Evolutionary conservation across 2,329 filamentous ascomycete species (phyloP), one percentile per base, ranked within the genome.

Genomic region (Venturia oleaginea): DNA sequence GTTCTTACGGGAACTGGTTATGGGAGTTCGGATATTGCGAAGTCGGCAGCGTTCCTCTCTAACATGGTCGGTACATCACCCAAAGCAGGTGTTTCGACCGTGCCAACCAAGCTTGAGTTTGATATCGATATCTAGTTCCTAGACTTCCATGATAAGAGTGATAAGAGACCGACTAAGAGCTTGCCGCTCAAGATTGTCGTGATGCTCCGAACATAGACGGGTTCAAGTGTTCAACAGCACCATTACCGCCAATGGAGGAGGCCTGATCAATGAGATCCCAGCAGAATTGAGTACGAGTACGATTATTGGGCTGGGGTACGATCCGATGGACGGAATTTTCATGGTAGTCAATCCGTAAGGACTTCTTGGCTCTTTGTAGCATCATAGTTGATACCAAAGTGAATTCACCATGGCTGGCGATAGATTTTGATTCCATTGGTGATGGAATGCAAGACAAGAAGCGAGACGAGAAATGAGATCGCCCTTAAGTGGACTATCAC

Each of bases 131-230:
- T 62, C 11, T 27, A 62, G 19, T 62, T 62, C 24, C 32, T 62
- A 19, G 30, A 48, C 27, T 54, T 48, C 34, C 61, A 51, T 30
- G 61, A 62, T 27, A n/a, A n/a, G 42, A 40, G 42, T 30, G 61
- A 62, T 27, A n/a, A n/a, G 42, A 40, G 42, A 34, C 15, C 38
- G 15, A 62, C 61, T 7, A 54, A 48, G 30, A 51, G 42, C 2
- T 32, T 62, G 24, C 61, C 61, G 27, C 43, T 54, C 24, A 62
- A 54, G 61, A 34, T 62, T 37, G 61, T 62, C 7, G 51, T 24
- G 42, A 42, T 6, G 61, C 42, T 34, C 3, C 40, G n/a, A 62
- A 24, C 27, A 34, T 54, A 37, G n/a, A 40, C 13, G 42, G 42
- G 3, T 62, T 54, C 42, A 54, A 62, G 61, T 22, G 3, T 62